Evolutionary conservation across 352 stramenopile genomes (phyloP).

Genomic region (Globisporangium spiculum): DNA sequence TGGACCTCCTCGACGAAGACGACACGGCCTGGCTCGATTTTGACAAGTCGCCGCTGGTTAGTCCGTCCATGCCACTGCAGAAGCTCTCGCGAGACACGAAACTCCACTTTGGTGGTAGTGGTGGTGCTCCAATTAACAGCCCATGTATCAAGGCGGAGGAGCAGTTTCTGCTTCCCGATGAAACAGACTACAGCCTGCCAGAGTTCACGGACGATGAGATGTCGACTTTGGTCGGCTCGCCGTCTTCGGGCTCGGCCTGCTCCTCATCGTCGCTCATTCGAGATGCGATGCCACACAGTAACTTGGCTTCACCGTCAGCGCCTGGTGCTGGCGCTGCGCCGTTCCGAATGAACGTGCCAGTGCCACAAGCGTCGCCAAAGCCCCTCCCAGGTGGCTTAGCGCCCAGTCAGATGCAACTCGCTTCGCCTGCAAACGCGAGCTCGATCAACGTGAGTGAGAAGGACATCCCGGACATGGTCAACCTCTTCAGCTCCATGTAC

Average conservation of each 20-base stretch:
- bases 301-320: not conserved
- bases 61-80: conserved; percentile 19
- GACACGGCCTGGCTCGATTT: conserved; percentile 34
- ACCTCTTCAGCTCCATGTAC: conserved; percentile 71
- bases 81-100: conserved; percentile 1
- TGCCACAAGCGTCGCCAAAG: not conserved
- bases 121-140: not conserved
- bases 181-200: conserved; percentile 32
- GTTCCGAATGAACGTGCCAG: not conserved
- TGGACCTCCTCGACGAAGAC: conserved; percentile 18
- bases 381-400: not conserved
- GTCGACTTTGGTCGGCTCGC: conserved; percentile 31
- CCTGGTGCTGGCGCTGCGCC: not conserved
- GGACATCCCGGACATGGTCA: conserved; percentile 60
- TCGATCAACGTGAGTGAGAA: conserved; percentile 29
- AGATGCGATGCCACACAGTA: conserved; percentile 15
- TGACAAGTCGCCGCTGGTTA: conserved; percentile 22
- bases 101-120: not conserved
- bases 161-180: conserved; percentile 29
- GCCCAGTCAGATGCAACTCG: not conserved
- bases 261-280: conserved; percentile 16
- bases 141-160: conserved; percentile 15
- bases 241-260: conserved; percentile 30
- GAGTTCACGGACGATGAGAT: conserved; percentile 46
- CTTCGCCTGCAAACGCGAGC: conserved; percentile 2